Evolutionary conservation across 169 alveolate species (phyloP).

Genomic region (Plasmodium falciparum): DNA sequence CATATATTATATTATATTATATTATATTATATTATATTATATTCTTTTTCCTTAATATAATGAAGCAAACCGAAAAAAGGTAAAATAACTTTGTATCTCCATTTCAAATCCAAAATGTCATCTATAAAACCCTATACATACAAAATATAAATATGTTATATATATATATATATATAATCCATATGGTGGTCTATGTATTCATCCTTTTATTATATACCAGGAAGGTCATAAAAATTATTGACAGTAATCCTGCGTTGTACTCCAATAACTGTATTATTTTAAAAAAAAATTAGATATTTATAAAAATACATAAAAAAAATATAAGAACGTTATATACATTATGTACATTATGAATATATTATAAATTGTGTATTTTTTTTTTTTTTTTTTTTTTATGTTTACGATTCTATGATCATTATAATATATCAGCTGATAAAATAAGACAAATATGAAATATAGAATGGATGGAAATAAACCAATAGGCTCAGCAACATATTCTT

Average conservation of each 20-base stretch:
- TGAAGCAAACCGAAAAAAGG: constrained; percentile 90
- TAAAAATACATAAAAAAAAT: neutral
- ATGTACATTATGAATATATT: neutral
- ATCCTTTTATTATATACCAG: constrained; percentile 78
- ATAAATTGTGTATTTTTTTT: neutral
- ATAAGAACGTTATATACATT: neutral
- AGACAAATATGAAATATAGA: constrained; percentile 85
- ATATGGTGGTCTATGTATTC: neutral
- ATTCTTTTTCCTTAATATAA: constrained; percentile 1
- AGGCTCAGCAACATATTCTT: constrained; percentile 88
- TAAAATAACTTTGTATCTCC: constrained; percentile 93
- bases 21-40: neutral
- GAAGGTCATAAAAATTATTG: constrained; percentile 91
- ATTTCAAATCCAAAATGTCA: constrained; percentile 92
- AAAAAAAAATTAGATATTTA: neutral
- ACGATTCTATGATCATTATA: constrained; percentile 77
- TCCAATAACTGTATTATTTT: constrained; percentile 79
- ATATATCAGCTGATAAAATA: constrained; percentile 85
- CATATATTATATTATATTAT: neutral
- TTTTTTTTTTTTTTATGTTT: constrained; percentile 26
- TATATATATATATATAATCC: constrained; percentile 1
- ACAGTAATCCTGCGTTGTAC: constrained; percentile 90
- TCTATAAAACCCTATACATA: constrained; percentile 88
- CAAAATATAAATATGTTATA: neutral
- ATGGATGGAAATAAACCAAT: constrained; percentile 93